Percentiles rank a stretch among this genome's conserved stretches.
phyloP scores from a whole-genome alignment of 495 filamentous ascomycete genomes.

The Podospora anserina region DNA sequence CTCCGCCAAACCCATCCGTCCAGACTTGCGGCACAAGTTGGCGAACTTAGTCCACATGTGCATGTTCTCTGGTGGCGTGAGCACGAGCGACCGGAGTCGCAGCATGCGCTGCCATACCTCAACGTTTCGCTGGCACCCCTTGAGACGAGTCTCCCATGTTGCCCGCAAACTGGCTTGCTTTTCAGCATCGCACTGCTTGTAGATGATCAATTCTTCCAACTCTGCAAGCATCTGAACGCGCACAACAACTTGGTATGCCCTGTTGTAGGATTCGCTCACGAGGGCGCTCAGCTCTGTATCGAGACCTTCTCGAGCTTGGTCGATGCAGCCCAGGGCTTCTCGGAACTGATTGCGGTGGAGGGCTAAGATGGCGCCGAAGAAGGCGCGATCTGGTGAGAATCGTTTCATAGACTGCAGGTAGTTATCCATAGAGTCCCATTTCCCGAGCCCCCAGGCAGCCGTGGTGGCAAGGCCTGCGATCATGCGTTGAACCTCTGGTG shows the following conservation, averaged over 20 bases:
- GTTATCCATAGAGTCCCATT: constrained; percentile 97
- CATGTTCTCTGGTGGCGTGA: constrained; percentile 85
- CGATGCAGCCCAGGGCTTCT: constrained; percentile 78
- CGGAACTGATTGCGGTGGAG: constrained; percentile 94
- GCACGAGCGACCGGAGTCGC: constrained; percentile 88
- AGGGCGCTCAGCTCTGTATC: constrained; percentile 93
- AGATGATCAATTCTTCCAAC: constrained; percentile 94
- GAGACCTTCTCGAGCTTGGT: constrained; percentile 86
- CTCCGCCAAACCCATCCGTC: constrained; percentile 91
- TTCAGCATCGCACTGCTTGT: constrained; percentile 86
- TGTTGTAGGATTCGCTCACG: constrained; percentile 92
- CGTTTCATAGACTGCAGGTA: constrained; percentile 94
- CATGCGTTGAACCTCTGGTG: constrained; percentile 73
- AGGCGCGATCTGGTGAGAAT: constrained; percentile 86
- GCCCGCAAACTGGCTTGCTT: constrained; percentile 86
- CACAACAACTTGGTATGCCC: constrained; percentile 93
- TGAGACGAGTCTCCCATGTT: constrained; percentile 93
- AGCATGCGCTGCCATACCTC: constrained; percentile 99
- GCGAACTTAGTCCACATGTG: constrained; percentile 99
- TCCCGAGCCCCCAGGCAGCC: constrained; percentile 93
- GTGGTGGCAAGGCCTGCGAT: constrained; percentile 93
- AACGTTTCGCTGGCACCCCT: constrained; percentile 93
- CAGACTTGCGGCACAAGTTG: constrained; percentile 93
- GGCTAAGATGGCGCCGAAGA: constrained; percentile 92
- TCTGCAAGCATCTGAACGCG: constrained; percentile 98